Evolutionary conservation across 2,329 filamentous ascomycete species (phyloP).

Genomic region (Sphaerostilbella broomeana): DNA sequence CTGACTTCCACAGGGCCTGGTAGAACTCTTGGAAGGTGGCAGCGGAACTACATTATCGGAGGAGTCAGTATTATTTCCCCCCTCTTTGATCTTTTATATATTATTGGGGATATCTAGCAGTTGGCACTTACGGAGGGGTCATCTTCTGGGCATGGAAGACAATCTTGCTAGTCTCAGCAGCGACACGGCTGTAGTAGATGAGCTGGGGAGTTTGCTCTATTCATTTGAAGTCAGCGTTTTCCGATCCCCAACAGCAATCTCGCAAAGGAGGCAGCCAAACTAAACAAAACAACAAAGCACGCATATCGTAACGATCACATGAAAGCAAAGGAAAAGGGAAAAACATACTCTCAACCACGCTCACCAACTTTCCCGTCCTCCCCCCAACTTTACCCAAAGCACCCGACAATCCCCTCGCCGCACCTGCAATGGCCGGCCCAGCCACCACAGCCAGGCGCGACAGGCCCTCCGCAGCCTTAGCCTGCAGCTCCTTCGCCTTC

Average conservation of each 20-base stretch:
- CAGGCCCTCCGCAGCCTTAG: conserved; percentile 75
- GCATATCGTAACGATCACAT: background rate
- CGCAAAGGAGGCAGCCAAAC: background rate
- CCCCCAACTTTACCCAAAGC: conserved; percentile 74
- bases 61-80: no score
- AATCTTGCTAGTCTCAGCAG: conserved; percentile 78
- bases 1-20: conserved; percentile 62
- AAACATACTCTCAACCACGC: conserved; percentile 77
- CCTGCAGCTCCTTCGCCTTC: conserved; percentile 40
- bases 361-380: conserved; percentile 70
- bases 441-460: conserved; percentile 75
- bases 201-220: conserved; percentile 78
- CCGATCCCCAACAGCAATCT: conserved; percentile 3
- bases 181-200: conserved; percentile 88
- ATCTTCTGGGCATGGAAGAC: conserved; percentile 86
- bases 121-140: conserved; percentile 80
- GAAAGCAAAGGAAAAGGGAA: background rate
- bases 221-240: background rate
- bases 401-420: conserved; percentile 58
- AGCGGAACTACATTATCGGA: conserved; percentile 62
- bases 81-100: no score
- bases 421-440: conserved; percentile 67
- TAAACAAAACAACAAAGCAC: background rate
- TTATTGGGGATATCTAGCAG: no score
- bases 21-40: conserved; percentile 83